Evolutionary conservation across 2,329 filamentous ascomycete species (phyloP), one percentile per base, ranked within the genome.

Genomic region (Hortaea werneckii): DNA sequence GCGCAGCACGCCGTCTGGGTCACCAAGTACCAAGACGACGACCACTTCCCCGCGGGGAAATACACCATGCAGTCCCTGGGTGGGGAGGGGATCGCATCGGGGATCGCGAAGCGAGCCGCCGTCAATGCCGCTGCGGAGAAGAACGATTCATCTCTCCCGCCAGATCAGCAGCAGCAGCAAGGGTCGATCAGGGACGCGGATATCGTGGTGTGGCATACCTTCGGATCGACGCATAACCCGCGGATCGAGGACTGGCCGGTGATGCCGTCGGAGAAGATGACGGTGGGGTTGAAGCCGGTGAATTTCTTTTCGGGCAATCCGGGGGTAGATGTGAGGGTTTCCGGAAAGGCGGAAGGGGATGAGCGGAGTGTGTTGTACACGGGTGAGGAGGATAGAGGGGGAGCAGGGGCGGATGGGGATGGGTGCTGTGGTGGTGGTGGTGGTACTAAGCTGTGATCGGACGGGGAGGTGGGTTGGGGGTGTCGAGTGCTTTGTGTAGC

Each of bases 271-370:
- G 72, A 75, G 50, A 71, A 71, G 34, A 67, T 72, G 50, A 65
- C 69, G 50, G 52, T 76, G 10, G 27, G 32, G 28, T 42, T 76
- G 44, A 67, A 70, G 37, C 74, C 75, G 0, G 64, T 68, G 8
- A 73, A 77, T 52, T 77, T 78, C 65, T 78, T 77, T 50, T 67
- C 65, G 2, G 65, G 60, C 28, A 78, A 77, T 42, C 74, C 75
- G 0, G 68, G 70, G 4, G 67, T 77, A 42, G 74, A 77, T 60
- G 72, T 77, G 20, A 20, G 20, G 20, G 20, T 20, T 20, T 20
- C 20, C 20, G 4, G 20, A 4, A 20, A 20, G 20, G 20, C 2
- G 20, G 20, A 20, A 20, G 20, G 20, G 20, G 20, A 20, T 20
- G 20, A 20, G 20, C 20, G 20, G 20, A 20, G 20, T 20, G 20